A percentile compares a stretch with the other conserved stretches of the same genome.
Evolutionary conservation across 768 basidiomycete genomes (phyloP).

Genomic region (Zangia roseola): DNA sequence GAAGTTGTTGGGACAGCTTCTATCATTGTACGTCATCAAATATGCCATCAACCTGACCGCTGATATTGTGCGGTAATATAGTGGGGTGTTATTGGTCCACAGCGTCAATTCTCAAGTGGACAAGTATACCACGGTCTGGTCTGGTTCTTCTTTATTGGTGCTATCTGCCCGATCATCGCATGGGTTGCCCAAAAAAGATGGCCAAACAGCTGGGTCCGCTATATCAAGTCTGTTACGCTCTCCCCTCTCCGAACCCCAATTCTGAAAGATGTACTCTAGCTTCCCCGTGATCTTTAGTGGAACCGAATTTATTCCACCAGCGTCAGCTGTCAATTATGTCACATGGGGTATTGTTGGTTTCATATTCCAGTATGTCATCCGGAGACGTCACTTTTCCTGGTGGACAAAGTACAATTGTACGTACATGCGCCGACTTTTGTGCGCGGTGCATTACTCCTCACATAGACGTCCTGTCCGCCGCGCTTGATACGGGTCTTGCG

Average conservation of each 20-base stretch:
- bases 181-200: conserved; percentile 56
- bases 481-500: conserved; percentile 68
- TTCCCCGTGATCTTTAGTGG: conserved; percentile 56
- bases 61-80: not conserved
- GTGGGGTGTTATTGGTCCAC: conserved; percentile 83
- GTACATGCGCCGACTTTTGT: too few species aligned
- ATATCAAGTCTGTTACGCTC: conserved; percentile 53
- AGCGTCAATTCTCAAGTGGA: conserved; percentile 68
- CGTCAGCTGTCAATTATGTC: conserved; percentile 62
- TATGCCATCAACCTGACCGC: not conserved
- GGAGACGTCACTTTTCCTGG: conserved; percentile 64
- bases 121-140: conserved; percentile 61
- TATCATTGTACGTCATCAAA: conserved; percentile 44
- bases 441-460: not conserved
- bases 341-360: conserved; percentile 68
- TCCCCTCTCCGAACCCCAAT: not conserved
- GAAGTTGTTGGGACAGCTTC: conserved; percentile 57
- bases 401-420: conserved; percentile 56
- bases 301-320: conserved; percentile 62
- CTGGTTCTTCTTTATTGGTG: conserved; percentile 81
- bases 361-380: conserved; percentile 62
- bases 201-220: conserved; percentile 63
- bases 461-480: conserved; percentile 64
- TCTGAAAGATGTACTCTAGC: conserved; percentile 25
- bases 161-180: conserved; percentile 54